These are phyloP conservation scores for Termitomyces sp. DNA, from an alignment of 768 basidiomycete genomes.

Conservation along the genomic window DNA sequence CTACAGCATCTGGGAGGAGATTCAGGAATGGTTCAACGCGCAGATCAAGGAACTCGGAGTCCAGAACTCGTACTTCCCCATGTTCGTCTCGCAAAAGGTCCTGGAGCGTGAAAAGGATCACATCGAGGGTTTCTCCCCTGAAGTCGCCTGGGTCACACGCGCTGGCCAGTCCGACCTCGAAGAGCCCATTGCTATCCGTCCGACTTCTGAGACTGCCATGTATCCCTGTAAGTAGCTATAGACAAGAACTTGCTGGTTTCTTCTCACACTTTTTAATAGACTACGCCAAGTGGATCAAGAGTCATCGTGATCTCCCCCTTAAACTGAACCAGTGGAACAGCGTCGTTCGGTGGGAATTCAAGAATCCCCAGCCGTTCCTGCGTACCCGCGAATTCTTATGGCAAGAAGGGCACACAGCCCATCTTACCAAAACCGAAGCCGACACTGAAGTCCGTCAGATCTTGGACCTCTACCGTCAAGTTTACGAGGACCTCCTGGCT, in stretches of 20 bases:
- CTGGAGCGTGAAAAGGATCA: conserved; percentile 98
- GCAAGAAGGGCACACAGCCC: conserved; percentile 99
- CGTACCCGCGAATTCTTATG: conserved; percentile 99
- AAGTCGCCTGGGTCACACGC: conserved; percentile 99
- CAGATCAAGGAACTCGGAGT: conserved; percentile 93
- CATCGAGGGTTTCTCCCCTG: conserved; percentile 98
- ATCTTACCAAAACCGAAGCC: conserved; percentile 85
- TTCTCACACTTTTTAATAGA: conserved; percentile 42
- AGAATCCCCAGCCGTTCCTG: conserved; percentile 98
- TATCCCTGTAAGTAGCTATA: conserved; percentile 75
- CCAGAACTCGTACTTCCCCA: conserved; percentile 98
- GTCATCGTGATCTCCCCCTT: conserved; percentile 93
- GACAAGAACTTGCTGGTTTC: background rate
- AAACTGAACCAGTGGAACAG: conserved; percentile 99
- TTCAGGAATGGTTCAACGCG: conserved; percentile 92
- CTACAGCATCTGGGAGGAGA: conserved; percentile 94
- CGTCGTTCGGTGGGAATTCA: conserved; percentile 99
- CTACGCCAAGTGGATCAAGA: conserved; percentile 99
- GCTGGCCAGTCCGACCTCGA: conserved; percentile 93
- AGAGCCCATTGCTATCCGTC: conserved; percentile 96
- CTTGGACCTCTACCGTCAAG: conserved; percentile 90
- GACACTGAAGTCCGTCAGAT: conserved; percentile 91
- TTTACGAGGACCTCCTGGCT: conserved; percentile 96
- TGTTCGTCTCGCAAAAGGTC: conserved; percentile 92
- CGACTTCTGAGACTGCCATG: conserved; percentile 99